Base-by-base conservation (phyloP, 2,329 filamentous ascomycete species). In the Microdochium trichocladiopsis region DNA sequence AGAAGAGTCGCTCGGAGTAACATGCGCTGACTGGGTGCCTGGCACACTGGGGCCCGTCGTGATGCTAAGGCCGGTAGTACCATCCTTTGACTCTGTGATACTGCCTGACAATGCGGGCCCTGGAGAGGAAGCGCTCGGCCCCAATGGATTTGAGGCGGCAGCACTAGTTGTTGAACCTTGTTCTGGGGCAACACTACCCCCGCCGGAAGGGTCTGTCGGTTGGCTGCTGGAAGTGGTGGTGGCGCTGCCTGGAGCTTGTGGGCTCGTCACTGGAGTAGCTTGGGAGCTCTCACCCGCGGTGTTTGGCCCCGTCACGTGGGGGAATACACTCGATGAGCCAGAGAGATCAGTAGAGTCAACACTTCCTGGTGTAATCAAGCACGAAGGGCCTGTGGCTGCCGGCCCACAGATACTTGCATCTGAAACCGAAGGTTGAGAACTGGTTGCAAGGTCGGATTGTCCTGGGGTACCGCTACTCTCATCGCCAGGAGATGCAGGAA, bases 371-470 rank as follows among this genome's bases (percentile, higher is more conserved):
- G 41, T 11, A 11, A 18, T 8, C 11, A 18, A 11, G 9, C 6
- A 22, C 9, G 14, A 45, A 45, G 41, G 16, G 18, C 41, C 41
- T 3, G 41, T 22, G n/a, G 21, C 41, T 21, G 16, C 41, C 6
- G 41, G 16, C 16, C 41, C 18, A 22, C 41, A 45, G 6, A 18
- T 8, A 22, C 22, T 45, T 21, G 9, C n/a, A 18, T 23, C 12
- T 45, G 41, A 21, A 8, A 18, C 11, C 12, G 18, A 18, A 21
- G 18, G 6, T 6, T 18, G 16, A 22, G 57, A 52, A 14, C 50
- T 58, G n/a, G 57, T 61, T 12, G 55, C n/a, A 48, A 56, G 49
- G 25, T 58, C 50, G 22, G 53, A 56, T 22, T 53, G 25, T 18
- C 51, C 53, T 18, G 49, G 25, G 5, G 49, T 51, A 31, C 52